Conservation (phyloP, 345 rosid species). For the Eucalyptus globulus region DNA sequence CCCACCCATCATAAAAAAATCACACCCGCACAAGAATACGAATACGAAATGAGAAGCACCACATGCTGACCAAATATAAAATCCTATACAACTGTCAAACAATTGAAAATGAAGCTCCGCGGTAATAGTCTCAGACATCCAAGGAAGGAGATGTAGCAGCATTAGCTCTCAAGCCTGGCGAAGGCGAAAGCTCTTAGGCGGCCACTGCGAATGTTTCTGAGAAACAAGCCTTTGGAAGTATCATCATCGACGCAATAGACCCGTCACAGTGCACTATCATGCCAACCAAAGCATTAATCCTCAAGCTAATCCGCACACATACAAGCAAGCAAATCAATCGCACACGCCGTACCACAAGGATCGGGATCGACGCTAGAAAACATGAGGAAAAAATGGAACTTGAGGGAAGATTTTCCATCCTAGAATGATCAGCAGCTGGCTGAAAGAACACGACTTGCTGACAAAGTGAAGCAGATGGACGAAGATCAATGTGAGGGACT, state of each 20-base stretch:
- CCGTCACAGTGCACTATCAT: background rate
- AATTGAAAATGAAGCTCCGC: background rate
- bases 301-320: background rate
- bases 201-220: conserved; percentile 56
- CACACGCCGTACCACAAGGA: background rate
- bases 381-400: background rate
- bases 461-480: background rate
- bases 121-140: background rate
- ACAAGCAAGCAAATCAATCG: background rate
- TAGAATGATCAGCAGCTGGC: background rate
- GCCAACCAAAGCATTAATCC: background rate
- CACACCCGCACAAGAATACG: background rate
- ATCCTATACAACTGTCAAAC: background rate
- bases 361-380: background rate
- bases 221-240: background rate
- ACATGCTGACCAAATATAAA: background rate
- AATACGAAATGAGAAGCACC: background rate
- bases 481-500: background rate
- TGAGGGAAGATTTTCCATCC: background rate
- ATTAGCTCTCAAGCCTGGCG: conserved; percentile 48
- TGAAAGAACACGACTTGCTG: background rate
- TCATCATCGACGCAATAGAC: background rate
- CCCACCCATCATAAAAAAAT: background rate
- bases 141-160: conserved; percentile 4
- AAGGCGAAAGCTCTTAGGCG: conserved; percentile 76